Base-by-base conservation (phyloP, 352 stramenopile genomes). In the Phytophthora brassicae region DNA sequence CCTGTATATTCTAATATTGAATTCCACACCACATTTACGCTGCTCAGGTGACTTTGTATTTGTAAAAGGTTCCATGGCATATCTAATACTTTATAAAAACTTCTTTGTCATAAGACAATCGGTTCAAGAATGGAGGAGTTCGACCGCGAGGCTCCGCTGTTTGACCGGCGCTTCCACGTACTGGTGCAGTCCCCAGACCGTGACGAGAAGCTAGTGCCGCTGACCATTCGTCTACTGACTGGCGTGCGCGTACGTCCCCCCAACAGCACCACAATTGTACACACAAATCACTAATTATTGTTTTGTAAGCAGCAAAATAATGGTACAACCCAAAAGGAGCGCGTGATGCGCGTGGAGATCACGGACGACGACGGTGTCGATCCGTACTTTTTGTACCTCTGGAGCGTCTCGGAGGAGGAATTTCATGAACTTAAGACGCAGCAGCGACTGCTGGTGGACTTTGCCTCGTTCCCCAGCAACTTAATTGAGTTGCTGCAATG, bases 401-500 rank as follows among this genome's bases (percentile, higher is more conserved):
- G 94, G 75, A 92, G 96, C 64, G 94, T 98, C 26, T 94, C 87
- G 20, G 94, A 98, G 65, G 89, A 97, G 65, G 91, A 98, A 63
- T 98, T 98, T 66, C 93, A 97, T 63, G 84, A 96, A 35, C 72
- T 98, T 4, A 98, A 98, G 75, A 77, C 91, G 54, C 92, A 98
- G 62, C 94, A 98, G 72, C 76, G 80, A 28, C 69, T 98, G 31
- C 79, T 98, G 6, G 92, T 98, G 42, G 94, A 98, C 72, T 98
- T 98, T 77, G 73, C 66, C 17, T 87, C 75, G 22, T 98, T 98
- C 63, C 86, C 94, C 8, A 70, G 68, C 48, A 96, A 98, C 52
- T 87, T 98, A 50, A 97, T 98, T 51, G 91, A 97, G 60, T 74
- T 98, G 29, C 66, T 98, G 35, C 69, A 94, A 54, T 92, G 80